phyloP scores from a whole-genome alignment of 768 basidiomycete genomes.

The Panaeolus papilionaceus region DNA sequence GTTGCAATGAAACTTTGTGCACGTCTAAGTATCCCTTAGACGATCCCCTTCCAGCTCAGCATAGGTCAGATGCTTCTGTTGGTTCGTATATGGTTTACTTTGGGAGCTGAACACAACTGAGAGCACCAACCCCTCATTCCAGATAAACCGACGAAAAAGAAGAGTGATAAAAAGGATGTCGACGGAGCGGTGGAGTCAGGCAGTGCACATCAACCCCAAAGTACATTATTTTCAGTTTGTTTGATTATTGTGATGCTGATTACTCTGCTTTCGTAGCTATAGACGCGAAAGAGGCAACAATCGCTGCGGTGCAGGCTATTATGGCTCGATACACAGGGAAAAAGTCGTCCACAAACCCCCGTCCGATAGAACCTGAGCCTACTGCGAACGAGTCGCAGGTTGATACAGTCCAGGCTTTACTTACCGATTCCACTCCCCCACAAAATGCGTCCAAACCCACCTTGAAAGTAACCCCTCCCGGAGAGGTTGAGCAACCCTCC shows the following conservation, averaged over 20 bases:
- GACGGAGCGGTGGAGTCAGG: not conserved
- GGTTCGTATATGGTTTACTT: not conserved
- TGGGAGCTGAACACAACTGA: not conserved
- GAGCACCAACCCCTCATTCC: not conserved
- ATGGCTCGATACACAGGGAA: conserved; percentile 13
- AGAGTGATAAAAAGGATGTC: conserved; percentile 7
- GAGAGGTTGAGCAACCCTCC: too few species aligned
- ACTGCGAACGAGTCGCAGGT: not conserved
- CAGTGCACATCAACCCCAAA: not conserved
- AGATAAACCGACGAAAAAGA: not conserved
- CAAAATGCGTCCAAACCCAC: not conserved
- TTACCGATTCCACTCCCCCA: not conserved
- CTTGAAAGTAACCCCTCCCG: not conserved
- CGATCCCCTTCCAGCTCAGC: not conserved
- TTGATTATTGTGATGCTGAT: not conserved
- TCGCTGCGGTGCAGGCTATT: conserved; percentile 19
- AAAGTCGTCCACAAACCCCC: not conserved
- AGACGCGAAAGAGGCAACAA: conserved; percentile 19
- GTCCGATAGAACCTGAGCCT: not conserved
- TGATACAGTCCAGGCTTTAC: not conserved
- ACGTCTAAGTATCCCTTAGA: not conserved
- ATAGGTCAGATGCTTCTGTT: not conserved
- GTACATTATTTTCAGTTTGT: not conserved
- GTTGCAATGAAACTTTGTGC: not conserved
- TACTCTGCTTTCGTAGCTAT: not conserved